A percentile compares a stretch with the other conserved stretches of the same genome.
These are phyloP conservation scores for Leersia perrieri DNA, from an alignment of 176 grass and related monocot genomes.

Conservation along the genomic window DNA sequence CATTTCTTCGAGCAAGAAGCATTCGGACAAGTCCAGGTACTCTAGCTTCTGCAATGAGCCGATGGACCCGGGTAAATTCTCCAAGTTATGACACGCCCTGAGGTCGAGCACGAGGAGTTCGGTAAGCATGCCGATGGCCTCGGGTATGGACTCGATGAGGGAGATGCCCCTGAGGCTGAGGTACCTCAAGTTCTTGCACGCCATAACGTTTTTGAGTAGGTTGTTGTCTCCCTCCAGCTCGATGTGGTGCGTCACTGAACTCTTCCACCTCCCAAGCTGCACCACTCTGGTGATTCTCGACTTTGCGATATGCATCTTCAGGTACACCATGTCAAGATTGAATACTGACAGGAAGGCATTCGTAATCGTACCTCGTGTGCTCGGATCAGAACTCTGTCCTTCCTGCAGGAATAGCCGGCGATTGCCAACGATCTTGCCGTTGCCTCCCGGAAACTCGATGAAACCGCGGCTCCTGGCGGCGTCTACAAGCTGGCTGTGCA, in stretches of 20 bases:
- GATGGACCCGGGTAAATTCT: constrained; percentile 19
- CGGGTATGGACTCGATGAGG: constrained; percentile 34
- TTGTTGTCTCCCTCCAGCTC: not conserved
- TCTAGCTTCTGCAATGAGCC: constrained; percentile 17
- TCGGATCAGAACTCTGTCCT: not conserved
- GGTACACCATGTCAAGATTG: not conserved
- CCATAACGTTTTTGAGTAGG: not conserved
- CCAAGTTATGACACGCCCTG: constrained; percentile 52
- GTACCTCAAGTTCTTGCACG: not conserved
- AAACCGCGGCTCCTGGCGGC: not conserved
- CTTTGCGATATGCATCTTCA: not conserved
- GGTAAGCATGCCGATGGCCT: constrained; percentile 24
- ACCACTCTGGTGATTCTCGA: not conserved
- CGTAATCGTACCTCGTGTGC: too few relatives aligned
- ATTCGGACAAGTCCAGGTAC: constrained; percentile 46
- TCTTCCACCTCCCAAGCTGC: not conserved
- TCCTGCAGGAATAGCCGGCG: not conserved
- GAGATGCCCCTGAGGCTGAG: not conserved
- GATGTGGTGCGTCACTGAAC: not conserved
- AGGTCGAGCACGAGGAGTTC: constrained; percentile 42
- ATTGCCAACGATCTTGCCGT: not conserved
- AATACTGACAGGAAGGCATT: not conserved
- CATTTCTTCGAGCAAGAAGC: constrained; percentile 45
- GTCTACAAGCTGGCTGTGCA: not conserved
- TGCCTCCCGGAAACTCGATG: not conserved